phyloP scores from a whole-genome alignment of 306 rosid genomes.

The Cucurbita pepo region DNA sequence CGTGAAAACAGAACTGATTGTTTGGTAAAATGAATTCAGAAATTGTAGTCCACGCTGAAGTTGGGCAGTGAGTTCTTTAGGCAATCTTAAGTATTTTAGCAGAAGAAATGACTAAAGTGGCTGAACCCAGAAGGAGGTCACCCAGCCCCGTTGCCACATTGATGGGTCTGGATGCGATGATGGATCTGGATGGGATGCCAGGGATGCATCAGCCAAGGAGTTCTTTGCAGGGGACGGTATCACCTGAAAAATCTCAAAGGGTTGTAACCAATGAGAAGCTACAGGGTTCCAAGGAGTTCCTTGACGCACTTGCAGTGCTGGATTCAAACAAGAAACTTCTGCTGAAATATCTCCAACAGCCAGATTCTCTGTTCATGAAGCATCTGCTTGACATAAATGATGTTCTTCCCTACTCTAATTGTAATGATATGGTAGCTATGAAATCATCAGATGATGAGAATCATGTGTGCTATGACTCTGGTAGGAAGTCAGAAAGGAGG shows the following conservation, averaged over 20 bases:
- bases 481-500: constrained; percentile 35
- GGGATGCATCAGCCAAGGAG: constrained; percentile 43
- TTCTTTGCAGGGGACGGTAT: constrained; percentile 10
- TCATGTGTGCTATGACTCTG: constrained; percentile 19
- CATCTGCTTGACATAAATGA: constrained; percentile 65
- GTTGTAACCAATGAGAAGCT: constrained; percentile 52
- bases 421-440: constrained; percentile 21
- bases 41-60: constrained; percentile 45
- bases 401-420: constrained; percentile 28
- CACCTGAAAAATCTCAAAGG: constrained; percentile 31
- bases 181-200: constrained; percentile 94
- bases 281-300: constrained; percentile 62
- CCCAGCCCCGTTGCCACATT: constrained; percentile 75
- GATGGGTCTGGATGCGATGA: constrained; percentile 97
- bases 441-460: constrained; percentile 28
- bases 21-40: constrained; percentile 3
- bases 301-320: constrained; percentile 60
- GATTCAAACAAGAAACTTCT: constrained; percentile 84
- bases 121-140: constrained; percentile 52
- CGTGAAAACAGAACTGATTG: not conserved
- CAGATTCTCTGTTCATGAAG: constrained; percentile 74
- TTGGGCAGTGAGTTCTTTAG: constrained; percentile 46
- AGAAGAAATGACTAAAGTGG: constrained; percentile 52
- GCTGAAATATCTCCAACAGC: constrained; percentile 61
- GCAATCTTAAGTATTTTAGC: constrained; percentile 46